Percentiles rank a stretch among this genome's conserved stretches.
These are phyloP conservation scores for Flaveria trinervia DNA, from an alignment of 129 eudicot genomes.

Conservation along the genomic window DNA sequence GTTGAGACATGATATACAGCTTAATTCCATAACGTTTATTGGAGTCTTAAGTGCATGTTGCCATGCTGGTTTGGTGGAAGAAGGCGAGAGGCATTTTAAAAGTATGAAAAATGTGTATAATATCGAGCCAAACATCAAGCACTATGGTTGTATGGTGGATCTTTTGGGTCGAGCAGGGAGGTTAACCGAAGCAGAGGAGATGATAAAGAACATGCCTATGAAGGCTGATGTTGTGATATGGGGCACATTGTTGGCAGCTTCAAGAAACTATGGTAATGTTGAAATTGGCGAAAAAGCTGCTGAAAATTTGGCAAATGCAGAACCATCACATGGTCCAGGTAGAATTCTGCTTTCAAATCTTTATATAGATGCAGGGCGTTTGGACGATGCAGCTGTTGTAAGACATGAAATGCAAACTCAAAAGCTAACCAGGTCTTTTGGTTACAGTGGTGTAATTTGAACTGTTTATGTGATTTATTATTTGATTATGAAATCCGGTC, in stretches of 20 bases:
- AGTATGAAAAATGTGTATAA: constrained; percentile 58
- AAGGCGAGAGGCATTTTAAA: constrained; percentile 56
- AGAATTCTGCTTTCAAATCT: constrained; percentile 72
- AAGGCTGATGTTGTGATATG: constrained; percentile 90
- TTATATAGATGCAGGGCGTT: constrained; percentile 76
- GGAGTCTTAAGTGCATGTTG: constrained; percentile 96
- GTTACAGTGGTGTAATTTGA: constrained; percentile 71
- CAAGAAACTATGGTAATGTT: constrained; percentile 59
- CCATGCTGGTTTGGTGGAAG: constrained; percentile 82
- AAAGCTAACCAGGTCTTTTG: constrained; percentile 61
- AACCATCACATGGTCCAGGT: constrained; percentile 82
- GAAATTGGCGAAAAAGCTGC: constrained; percentile 87
- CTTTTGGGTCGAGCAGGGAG: constrained; percentile 86
- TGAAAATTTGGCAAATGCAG: constrained; percentile 57
- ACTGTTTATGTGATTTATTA: constrained; percentile 1
- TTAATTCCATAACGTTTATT: constrained; percentile 73
- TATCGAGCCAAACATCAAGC: constrained; percentile 75
- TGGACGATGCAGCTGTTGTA: constrained; percentile 77
- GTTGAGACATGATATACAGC: constrained; percentile 43
- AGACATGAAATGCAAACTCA: constrained; percentile 56
- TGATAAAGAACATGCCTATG: constrained; percentile 76
- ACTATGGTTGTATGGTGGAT: constrained; percentile 94
- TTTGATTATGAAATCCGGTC: background rate
- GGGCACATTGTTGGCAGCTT: constrained; percentile 83
- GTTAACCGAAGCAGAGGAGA: constrained; percentile 69